Base-by-base conservation (phyloP, 495 filamentous ascomycete species). In the Annulohypoxylon stygium region DNA sequence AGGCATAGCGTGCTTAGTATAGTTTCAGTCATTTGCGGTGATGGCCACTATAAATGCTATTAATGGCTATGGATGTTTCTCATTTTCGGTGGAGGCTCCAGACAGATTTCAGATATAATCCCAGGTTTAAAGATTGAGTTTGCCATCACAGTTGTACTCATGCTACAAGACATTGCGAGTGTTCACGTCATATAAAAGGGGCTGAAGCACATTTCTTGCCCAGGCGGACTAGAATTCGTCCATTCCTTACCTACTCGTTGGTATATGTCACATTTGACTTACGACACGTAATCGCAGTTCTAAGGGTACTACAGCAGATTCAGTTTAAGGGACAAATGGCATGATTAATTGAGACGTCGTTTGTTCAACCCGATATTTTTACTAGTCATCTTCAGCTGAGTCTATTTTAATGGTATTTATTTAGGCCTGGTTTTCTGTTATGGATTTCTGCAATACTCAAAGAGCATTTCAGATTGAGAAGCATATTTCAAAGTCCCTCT, bases 241-340 rank as follows among this genome's bases (percentile, higher is more conserved):
- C 11, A 45, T 45, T 45, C 14, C 14, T n/a, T 45, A 45, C 4
- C 11, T n/a, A 45, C 41, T 16, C 14, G 0, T 39, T 7, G 34
- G 36, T 39, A 39, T 39, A 39, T 45, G 16, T 47, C 43, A 20
- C n/a, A 47, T 47, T 20, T 47, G 43, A 47, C 16, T 47, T 47
- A 20, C 12, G 43, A 47, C 16, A n/a, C 4, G 41, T 45, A 47
- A 47, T 12, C 12, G 43, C 18, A 20, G 43, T 47, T 30, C 5
- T 18, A 18, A 47, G 12, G 43, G 8, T 20, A 20, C n/a, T 47
- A 47, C n/a, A 47, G 43, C 4, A 47, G 4, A 4, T 47, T 47
- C 41, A 45, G 3, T 14, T 45, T 11, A n/a, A n/a, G 14, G 16
- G 43, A 2, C 3, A 20, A 47, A 47, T 18, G 43, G 7, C 12